phyloP scores from a whole-genome alignment of 208 protist species.

The Acanthamoeba sp. region DNA sequence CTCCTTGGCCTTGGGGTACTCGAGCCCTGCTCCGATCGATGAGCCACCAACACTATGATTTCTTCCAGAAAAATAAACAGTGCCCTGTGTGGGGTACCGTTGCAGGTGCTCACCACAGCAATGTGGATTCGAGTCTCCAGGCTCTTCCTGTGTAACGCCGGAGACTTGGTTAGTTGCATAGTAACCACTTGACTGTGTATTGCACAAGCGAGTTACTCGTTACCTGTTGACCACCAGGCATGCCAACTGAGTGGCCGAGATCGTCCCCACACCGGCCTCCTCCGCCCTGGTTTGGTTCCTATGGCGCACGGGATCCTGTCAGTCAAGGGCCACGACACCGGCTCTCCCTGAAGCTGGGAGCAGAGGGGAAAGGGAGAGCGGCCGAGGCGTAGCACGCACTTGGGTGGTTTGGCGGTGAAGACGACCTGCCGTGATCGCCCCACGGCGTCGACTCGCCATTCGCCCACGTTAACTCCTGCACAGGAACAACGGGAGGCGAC shows the following conservation, averaged over 20 bases:
- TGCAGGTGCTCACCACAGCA: neutral
- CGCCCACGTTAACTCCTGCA: constrained; percentile 17
- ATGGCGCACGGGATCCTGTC: no score
- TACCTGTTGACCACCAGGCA: neutral
- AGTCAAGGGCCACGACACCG: no score
- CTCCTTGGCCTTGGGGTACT: constrained; percentile 53
- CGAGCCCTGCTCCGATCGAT: neutral
- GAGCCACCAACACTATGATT: no score
- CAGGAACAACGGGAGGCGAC: neutral
- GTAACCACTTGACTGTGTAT: no score
- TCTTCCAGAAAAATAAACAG: no score
- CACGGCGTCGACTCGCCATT: neutral
- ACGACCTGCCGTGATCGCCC: neutral
- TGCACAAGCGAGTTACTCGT: no score
- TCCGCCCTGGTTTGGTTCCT: neutral
- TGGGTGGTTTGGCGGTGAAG: constrained; percentile 23
- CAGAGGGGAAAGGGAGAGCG: no score
- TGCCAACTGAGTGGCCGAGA: neutral
- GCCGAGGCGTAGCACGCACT: no score
- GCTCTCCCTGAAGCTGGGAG: no score
- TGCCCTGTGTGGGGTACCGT: no score
- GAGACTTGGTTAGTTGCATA: neutral
- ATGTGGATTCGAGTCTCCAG: constrained; percentile 16
- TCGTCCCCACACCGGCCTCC: neutral
- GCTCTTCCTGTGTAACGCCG: neutral